Evolutionary conservation across 306 rosid species (phyloP).

Genomic region (Cucurbita argyrosperma): DNA sequence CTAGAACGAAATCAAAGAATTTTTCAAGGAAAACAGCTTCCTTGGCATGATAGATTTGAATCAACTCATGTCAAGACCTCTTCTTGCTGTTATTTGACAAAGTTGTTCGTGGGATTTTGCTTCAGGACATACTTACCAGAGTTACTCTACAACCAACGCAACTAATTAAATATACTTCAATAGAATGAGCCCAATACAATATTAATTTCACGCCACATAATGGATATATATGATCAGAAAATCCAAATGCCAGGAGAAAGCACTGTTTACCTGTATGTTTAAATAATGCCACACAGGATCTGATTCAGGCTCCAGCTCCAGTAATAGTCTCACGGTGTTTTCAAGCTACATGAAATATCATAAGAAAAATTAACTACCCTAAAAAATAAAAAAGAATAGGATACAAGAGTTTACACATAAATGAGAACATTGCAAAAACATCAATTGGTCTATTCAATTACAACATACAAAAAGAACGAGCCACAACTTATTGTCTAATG

Average conservation of each 20-base stretch:
- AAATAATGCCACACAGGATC: constrained; percentile 98
- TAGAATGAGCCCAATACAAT: not conserved
- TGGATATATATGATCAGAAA: not conserved
- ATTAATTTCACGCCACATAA: not conserved
- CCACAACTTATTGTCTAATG: not conserved
- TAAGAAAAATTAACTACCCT: not conserved
- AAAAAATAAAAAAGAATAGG: not conserved
- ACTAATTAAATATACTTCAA: not conserved
- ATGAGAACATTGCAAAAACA: not conserved
- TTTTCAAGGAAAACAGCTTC: too few species aligned
- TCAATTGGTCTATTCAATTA: not conserved
- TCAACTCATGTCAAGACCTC: too few species aligned
- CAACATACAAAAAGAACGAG: not conserved
- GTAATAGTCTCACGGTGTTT: constrained; percentile 72
- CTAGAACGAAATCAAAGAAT: too few species aligned
- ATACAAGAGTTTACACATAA: not conserved
- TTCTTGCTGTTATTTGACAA: too few species aligned
- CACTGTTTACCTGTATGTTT: constrained; percentile 57
- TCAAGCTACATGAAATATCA: constrained; percentile 56
- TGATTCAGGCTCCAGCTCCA: constrained; percentile 92
- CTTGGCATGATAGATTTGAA: too few species aligned
- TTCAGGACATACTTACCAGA: not conserved
- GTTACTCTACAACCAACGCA: not conserved
- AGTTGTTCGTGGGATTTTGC: too few species aligned
- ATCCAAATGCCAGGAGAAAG: not conserved